Conservation (phyloP, 1,284 basidiomycete genomes). For the Papiliotrema flavescens region DNA sequence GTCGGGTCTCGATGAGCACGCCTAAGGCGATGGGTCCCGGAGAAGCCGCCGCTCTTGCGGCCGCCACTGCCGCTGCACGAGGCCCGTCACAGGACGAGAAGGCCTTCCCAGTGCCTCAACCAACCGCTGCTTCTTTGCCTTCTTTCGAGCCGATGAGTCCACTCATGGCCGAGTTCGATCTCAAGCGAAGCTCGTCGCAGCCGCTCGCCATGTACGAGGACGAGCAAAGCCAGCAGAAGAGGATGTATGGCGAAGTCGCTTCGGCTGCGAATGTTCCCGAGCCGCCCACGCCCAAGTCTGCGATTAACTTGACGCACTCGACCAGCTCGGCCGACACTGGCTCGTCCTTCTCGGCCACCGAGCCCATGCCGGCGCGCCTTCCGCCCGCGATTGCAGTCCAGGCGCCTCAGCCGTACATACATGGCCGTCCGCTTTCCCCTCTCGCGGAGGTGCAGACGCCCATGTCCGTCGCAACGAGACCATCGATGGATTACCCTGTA, state of each 20-base stretch:
- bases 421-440: constrained; percentile 44
- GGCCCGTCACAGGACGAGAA: neutral
- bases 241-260: constrained; percentile 42
- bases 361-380: constrained; percentile 9
- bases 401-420: constrained; percentile 36
- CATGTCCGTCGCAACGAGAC: constrained; percentile 5
- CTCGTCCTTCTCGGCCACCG: constrained; percentile 20
- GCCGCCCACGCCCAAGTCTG: constrained; percentile 29
- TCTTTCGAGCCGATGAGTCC: constrained; percentile 36
- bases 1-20: constrained; percentile 14
- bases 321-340: constrained; percentile 5
- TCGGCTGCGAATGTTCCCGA: constrained; percentile 35
- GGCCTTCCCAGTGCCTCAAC: neutral
- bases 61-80: constrained; percentile 4
- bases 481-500: neutral
- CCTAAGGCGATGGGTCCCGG: neutral
- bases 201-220: constrained; percentile 26
- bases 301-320: constrained; percentile 7
- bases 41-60: neutral
- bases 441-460: constrained; percentile 40
- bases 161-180: constrained; percentile 25
- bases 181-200: constrained; percentile 17
- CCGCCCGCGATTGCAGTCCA: constrained; percentile 16
- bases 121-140: constrained; percentile 17
- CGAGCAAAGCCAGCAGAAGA: constrained; percentile 22